These are phyloP conservation scores for Thielaviopsis euricoi DNA, from an alignment of 2,329 filamentous ascomycete genomes.

Conservation along the genomic window DNA sequence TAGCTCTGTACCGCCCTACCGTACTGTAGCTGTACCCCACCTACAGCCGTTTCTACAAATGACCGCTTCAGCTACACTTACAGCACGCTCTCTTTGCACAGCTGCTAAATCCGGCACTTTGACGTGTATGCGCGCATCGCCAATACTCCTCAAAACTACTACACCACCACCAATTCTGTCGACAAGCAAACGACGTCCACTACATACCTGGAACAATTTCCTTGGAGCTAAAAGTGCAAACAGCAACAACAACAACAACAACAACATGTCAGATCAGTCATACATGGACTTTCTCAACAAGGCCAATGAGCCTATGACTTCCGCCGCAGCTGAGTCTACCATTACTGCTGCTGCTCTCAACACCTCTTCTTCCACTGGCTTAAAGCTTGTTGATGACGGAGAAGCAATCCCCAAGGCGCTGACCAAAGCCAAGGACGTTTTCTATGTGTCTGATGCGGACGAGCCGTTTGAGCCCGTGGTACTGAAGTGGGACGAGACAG, in stretches of 20 bases:
- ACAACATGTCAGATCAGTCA: constrained; percentile 44
- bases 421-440: constrained; percentile 32
- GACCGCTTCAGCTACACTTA: background rate
- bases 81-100: background rate
- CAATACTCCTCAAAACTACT: background rate
- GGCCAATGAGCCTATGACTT: constrained; percentile 57
- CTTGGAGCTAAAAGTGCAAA: background rate
- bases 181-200: background rate
- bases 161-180: background rate
- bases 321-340: constrained; percentile 16
- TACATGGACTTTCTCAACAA: constrained; percentile 78
- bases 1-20: too few relatives aligned
- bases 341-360: background rate
- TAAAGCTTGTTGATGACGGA: constrained; percentile 36
- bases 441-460: constrained; percentile 69
- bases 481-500: constrained; percentile 40
- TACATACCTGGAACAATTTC: background rate
- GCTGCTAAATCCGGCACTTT: background rate
- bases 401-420: constrained; percentile 45
- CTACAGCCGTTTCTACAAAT: background rate
- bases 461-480: constrained; percentile 70
- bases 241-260: background rate
- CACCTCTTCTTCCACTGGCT: constrained; percentile 18
- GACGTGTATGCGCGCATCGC: background rate
- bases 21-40: too few relatives aligned